phyloP scores from a whole-genome alignment of 2,329 filamentous ascomycete species.

The Neophaeococcomyces mojaviensis region DNA sequence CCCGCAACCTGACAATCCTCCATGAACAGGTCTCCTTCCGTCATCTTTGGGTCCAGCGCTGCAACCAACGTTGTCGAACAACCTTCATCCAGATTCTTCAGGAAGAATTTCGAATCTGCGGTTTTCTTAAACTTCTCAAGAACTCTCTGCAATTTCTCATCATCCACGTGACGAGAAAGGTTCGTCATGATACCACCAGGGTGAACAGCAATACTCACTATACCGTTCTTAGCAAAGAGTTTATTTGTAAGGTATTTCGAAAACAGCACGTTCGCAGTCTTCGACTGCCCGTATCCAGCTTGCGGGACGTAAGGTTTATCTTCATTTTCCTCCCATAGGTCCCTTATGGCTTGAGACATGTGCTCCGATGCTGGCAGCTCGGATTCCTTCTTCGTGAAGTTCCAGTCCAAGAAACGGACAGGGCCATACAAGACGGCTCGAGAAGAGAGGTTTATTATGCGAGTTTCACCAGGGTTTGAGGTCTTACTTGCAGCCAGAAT shows the following conservation, averaged over 20 bases:
- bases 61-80: constrained; percentile 38
- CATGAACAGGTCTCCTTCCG: constrained; percentile 20
- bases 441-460: constrained; percentile 26
- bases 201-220: constrained; percentile 34
- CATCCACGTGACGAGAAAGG: constrained; percentile 19
- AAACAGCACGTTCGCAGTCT: constrained; percentile 42
- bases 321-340: constrained; percentile 5
- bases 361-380: constrained; percentile 18
- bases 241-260: constrained; percentile 30
- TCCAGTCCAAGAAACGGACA: constrained; percentile 30
- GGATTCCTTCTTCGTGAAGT: constrained; percentile 23
- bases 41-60: constrained; percentile 33
- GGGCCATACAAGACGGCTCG: constrained; percentile 23
- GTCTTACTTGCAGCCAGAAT: constrained; percentile 24
- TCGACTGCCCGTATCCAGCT: constrained; percentile 38
- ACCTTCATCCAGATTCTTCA: constrained; percentile 35
- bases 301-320: constrained; percentile 29
- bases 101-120: neutral
- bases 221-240: constrained; percentile 22
- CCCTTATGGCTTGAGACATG: constrained; percentile 1
- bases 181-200: constrained; percentile 27
- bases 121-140: constrained; percentile 3
- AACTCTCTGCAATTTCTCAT: constrained; percentile 18
- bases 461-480: constrained; percentile 14
- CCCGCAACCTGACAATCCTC: constrained; percentile 30